Percentiles rank a stretch among this genome's conserved stretches.
Conservation (phyloP, 495 filamentous ascomycete genomes). For the Aspergillus avenaceus region DNA sequence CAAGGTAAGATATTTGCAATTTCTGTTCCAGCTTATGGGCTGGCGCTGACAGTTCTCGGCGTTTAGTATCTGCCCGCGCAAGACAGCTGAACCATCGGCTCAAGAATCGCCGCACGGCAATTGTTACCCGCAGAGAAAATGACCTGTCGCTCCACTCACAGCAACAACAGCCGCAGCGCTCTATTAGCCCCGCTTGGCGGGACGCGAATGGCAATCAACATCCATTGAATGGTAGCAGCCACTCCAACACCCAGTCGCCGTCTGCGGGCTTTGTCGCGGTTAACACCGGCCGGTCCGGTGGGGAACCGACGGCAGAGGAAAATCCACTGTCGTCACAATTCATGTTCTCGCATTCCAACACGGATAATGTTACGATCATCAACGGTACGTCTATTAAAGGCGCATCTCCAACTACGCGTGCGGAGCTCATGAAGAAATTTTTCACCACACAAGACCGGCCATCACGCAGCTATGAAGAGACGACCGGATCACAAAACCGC, state of each 20-base stretch:
- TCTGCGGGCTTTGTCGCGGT: slow-evolving; percentile 56
- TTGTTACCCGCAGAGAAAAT: slow-evolving; percentile 56
- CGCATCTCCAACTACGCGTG: slow-evolving; percentile 48
- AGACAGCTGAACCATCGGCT: slow-evolving; percentile 79
- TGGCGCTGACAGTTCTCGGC: slow-evolving; percentile 16
- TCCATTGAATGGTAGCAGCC: slow-evolving; percentile 25
- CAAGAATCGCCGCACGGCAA: slow-evolving; percentile 68
- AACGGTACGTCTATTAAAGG: slow-evolving; percentile 49
- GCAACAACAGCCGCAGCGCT: slow-evolving; percentile 20
- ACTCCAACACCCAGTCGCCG: slow-evolving; percentile 34
- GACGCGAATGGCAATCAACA: slow-evolving; percentile 26
- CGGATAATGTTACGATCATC: slow-evolving; percentile 46
- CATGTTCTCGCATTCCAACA: slow-evolving; percentile 40
- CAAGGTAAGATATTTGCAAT: slow-evolving; percentile 50
- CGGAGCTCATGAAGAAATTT: slow-evolving; percentile 54
- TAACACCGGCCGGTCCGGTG: slow-evolving; percentile 39
- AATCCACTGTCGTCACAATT: slow-evolving; percentile 33
- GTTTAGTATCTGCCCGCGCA: slow-evolving; percentile 66
- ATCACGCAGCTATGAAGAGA: slow-evolving; percentile 33
- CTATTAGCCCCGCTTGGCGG: slow-evolving; percentile 35
- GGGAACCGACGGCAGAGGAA: slow-evolving; percentile 29
- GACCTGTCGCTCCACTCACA: slow-evolving; percentile 34
- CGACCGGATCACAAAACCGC: slow-evolving; percentile 19
- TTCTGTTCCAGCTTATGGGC: neutral
- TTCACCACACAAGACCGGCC: slow-evolving; percentile 52